These are phyloP conservation scores for Pestalotiopsis sp. DNA, from an alignment of 2,329 filamentous ascomycete species.

Conservation along the genomic window DNA sequence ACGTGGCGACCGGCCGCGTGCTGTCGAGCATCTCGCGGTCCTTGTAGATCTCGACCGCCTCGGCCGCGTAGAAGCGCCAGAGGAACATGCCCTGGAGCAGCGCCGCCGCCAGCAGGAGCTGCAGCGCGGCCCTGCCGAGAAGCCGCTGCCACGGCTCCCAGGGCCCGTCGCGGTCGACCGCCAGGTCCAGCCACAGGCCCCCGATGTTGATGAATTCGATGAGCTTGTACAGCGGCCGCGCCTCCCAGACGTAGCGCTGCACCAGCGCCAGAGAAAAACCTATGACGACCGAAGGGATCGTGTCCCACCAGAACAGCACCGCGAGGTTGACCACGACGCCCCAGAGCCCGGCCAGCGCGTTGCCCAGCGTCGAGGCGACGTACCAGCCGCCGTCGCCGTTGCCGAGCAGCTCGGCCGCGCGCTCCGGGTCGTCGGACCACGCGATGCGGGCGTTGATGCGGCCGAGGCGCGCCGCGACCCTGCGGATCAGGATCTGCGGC, in stretches of 20 bases:
- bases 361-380: neutral
- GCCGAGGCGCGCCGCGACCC: neutral
- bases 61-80: neutral
- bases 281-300: neutral
- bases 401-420: neutral
- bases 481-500: neutral
- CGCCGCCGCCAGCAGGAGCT: neutral
- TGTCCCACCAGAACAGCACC: neutral
- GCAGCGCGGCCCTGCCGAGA: neutral
- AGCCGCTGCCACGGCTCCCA: neutral
- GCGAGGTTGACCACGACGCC: neutral
- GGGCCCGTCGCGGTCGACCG: neutral
- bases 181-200: neutral
- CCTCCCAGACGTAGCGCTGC: neutral
- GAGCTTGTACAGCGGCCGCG: neutral
- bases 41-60: neutral
- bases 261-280: neutral
- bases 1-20: neutral
- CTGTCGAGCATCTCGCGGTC: neutral
- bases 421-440: neutral
- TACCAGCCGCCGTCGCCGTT: neutral
- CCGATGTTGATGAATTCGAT: neutral
- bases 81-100: conserved; percentile 3
- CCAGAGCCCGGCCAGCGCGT: neutral
- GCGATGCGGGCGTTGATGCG: neutral